These are phyloP conservation scores for Phytophthora capsici DNA, from an alignment of 352 stramenopile species.

Conservation along the genomic window DNA sequence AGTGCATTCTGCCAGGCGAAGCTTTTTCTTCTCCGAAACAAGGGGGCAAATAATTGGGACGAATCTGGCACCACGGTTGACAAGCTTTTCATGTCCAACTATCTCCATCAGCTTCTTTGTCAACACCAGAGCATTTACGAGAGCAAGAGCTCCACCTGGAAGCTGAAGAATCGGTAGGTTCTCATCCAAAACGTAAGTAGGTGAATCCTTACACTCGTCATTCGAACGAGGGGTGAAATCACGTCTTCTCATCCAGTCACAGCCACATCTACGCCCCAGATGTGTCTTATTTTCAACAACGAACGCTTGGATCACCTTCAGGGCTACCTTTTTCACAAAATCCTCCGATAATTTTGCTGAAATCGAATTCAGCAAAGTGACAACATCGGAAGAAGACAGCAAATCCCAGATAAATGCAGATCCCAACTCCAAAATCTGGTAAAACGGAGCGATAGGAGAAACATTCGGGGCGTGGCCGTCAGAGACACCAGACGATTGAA, in stretches of 20 bases:
- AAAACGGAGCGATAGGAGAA: too few relatives aligned
- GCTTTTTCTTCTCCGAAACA: neutral
- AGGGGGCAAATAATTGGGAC: slow-evolving; percentile 4
- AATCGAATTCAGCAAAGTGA: neutral
- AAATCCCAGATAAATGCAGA: neutral
- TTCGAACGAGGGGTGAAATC: neutral
- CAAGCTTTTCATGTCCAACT: neutral
- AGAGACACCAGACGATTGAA: too few relatives aligned
- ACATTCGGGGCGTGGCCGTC: too few relatives aligned
- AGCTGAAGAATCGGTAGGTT: neutral
- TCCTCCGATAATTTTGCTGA: neutral
- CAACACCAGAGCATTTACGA: slow-evolving; percentile 9
- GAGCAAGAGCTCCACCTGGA: neutral
- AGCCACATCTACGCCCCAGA: neutral
- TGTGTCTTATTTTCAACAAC: neutral
- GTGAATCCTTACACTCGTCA: neutral
- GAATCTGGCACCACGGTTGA: neutral
- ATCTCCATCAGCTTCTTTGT: neutral
- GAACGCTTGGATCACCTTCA: neutral
- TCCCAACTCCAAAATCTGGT: neutral
- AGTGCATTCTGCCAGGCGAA: neutral
- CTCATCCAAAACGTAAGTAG: neutral
- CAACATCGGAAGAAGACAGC: neutral
- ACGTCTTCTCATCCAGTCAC: neutral
- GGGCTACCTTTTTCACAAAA: neutral